Conservation (phyloP, 495 filamentous ascomycete genomes). For the Penicillium verhagenii region DNA sequence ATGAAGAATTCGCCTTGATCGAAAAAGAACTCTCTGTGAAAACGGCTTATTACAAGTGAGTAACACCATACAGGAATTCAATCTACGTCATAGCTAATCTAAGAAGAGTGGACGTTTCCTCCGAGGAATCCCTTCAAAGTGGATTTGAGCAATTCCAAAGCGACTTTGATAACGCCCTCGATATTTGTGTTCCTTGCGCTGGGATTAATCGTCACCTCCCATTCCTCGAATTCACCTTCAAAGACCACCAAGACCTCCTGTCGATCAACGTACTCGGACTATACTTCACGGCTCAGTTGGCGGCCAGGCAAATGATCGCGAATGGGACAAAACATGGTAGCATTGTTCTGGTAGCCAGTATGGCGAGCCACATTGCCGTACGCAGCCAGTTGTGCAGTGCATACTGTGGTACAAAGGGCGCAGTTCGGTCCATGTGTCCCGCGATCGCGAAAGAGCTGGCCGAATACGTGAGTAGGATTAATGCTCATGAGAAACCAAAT, state of each 20-base stretch:
- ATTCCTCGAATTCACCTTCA: constrained; percentile 43
- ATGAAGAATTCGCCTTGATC: constrained; percentile 28
- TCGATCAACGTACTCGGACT: constrained; percentile 35
- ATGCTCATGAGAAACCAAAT: background rate
- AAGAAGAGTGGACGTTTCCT: constrained; percentile 57
- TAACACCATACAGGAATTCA: constrained; percentile 39
- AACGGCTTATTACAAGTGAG: constrained; percentile 50
- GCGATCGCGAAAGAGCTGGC: constrained; percentile 62
- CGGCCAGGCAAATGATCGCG: constrained; percentile 48
- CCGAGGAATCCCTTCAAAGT: constrained; percentile 57
- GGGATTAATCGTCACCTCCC: constrained; percentile 38
- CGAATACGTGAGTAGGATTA: constrained; percentile 26
- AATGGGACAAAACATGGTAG: constrained; percentile 46
- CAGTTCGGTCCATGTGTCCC: constrained; percentile 64
- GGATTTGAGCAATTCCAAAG: constrained; percentile 46
- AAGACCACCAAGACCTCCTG: constrained; percentile 43
- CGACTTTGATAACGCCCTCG: constrained; percentile 41
- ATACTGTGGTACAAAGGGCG: constrained; percentile 68
- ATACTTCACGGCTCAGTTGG: constrained; percentile 45
- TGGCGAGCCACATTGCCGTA: constrained; percentile 51
- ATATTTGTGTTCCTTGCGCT: constrained; percentile 42
- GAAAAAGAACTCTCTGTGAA: constrained; percentile 31
- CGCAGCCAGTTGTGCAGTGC: constrained; percentile 76
- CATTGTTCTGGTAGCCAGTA: constrained; percentile 49
- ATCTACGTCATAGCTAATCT: constrained; percentile 53